These are phyloP conservation scores for Cyphellophora europaea DNA, from an alignment of 2,329 filamentous ascomycete species.

Conservation along the genomic window DNA sequence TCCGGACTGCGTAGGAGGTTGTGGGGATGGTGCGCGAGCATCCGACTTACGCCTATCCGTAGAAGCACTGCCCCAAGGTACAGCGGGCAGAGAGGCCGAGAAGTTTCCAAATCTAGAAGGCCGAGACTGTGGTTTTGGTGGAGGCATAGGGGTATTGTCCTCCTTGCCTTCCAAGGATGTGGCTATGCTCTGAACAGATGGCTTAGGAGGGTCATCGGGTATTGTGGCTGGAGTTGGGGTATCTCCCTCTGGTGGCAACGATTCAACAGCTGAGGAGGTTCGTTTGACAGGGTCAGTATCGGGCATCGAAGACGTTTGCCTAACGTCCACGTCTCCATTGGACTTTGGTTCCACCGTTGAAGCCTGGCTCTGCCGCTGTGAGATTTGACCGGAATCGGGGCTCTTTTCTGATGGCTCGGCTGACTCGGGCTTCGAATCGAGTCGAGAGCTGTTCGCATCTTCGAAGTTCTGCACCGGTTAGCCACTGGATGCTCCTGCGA, in stretches of 20 bases:
- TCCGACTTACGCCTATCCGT: constrained; percentile 16
- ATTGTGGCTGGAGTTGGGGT: constrained; percentile 14
- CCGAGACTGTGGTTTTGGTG: constrained; percentile 40
- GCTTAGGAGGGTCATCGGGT: constrained; percentile 6
- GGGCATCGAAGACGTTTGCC: too few relatives aligned
- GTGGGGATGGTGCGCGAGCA: constrained; percentile 21
- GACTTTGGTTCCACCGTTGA: background rate
- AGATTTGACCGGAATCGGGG: background rate
- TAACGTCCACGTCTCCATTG: background rate
- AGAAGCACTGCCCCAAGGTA: constrained; percentile 55
- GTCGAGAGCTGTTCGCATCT: constrained; percentile 64
- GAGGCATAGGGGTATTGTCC: constrained; percentile 12
- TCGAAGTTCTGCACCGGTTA: constrained; percentile 65
- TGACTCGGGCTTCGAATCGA: background rate
- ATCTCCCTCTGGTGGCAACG: background rate
- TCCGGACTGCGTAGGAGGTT: constrained; percentile 25
- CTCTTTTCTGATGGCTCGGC: too few relatives aligned
- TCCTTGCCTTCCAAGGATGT: constrained; percentile 17
- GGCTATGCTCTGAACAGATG: background rate
- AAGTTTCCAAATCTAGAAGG: constrained; percentile 58
- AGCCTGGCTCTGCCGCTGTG: background rate
- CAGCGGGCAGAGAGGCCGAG: constrained; percentile 60
- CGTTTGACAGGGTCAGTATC: too few relatives aligned
- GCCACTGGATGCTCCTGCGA: background rate
- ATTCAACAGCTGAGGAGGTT: background rate